These are phyloP conservation scores for Suillus cothurnatus DNA, from an alignment of 768 basidiomycete genomes.

Conservation along the genomic window DNA sequence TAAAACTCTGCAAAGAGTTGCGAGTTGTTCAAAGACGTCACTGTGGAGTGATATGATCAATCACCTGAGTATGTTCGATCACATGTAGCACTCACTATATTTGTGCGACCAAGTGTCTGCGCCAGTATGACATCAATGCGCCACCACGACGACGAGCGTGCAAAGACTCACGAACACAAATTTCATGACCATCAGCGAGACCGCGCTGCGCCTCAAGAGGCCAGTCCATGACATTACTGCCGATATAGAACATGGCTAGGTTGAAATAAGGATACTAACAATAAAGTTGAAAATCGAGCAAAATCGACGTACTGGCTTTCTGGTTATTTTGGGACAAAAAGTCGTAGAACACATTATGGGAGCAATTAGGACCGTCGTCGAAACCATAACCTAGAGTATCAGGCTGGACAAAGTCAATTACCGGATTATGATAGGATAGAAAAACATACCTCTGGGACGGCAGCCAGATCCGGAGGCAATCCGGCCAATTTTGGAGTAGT, in stretches of 20 bases:
- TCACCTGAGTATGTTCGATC: not conserved
- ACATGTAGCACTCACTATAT: conserved; percentile 43
- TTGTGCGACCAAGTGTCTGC: conserved; percentile 38
- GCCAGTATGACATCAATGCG: not conserved
- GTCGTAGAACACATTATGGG: conserved; percentile 64
- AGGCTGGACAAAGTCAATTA: conserved; percentile 36
- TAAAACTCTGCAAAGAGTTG: conserved; percentile 79
- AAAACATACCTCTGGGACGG: conserved; percentile 47
- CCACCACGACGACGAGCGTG: not conserved
- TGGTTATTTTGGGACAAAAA: conserved; percentile 53
- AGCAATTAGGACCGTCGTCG: conserved; percentile 68
- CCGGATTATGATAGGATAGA: not conserved
- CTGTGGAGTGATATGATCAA: conserved; percentile 28
- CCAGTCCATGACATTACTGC: conserved; percentile 58
- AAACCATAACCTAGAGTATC: conserved; percentile 60
- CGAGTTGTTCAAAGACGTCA: conserved; percentile 61
- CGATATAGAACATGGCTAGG: conserved; percentile 63
- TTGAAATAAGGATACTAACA: not conserved
- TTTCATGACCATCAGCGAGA: conserved; percentile 57
- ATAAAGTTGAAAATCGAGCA: not conserved
- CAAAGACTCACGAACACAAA: conserved; percentile 57
- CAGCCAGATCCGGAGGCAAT: conserved; percentile 44
- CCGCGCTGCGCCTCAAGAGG: conserved; percentile 58
- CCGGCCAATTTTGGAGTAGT: conserved; percentile 47
- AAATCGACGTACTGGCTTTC: conserved; percentile 53